Evolutionary conservation across 2,329 filamentous ascomycete species (phyloP), one percentile per base, ranked within the genome.

Genomic region (Aspergillus nomiae): DNA sequence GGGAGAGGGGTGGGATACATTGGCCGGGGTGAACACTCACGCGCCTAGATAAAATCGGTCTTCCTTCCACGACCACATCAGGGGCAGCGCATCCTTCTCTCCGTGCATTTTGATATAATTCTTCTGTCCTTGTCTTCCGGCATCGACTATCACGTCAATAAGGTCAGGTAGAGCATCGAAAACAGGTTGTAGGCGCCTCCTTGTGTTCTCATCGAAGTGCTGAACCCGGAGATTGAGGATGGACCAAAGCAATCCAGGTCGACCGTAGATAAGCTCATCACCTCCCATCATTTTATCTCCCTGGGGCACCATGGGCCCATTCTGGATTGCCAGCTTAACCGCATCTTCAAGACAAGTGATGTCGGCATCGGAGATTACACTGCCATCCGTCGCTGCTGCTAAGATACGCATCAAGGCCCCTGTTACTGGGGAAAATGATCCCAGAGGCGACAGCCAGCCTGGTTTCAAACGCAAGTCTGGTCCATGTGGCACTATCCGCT

Each of bases 11-110:
- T n/a, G 55, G n/a, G 56, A 34, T 45, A 34, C 19, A 4, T 21
- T 2, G 41, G 10, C 34, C 6, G 19, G 38, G 45, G 24, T 1
- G 19, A 28, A 28, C 7, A 75, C 77, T 75, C 57, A 79, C 77
- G 75, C 72, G 66, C 78, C 78, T 41, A 78, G 68, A 48, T 71
- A 71, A 61, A 76, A 79, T 56, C 74, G 66, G 3, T 67, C 72
- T 62, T 77, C 73, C 69, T 71, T 71, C 74, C 77, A 80, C 16
- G 70, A 65, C 72, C 78, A 81, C 78, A 80, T 80, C 58, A 81
- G 63, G 12, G 77, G 77, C 58, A 80, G 67, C 8, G 74, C 70
- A 38, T 72, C 67, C 38, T 71, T 54, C 3, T 71, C 62, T 43
- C 75, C 76, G 59, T 78, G 59, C 24, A 70, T 67, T n/a, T 73